Evolutionary conservation across 352 stramenopile genomes (phyloP), one percentile per base, ranked within the genome.

Genomic region (Phytophthora europaea): DNA sequence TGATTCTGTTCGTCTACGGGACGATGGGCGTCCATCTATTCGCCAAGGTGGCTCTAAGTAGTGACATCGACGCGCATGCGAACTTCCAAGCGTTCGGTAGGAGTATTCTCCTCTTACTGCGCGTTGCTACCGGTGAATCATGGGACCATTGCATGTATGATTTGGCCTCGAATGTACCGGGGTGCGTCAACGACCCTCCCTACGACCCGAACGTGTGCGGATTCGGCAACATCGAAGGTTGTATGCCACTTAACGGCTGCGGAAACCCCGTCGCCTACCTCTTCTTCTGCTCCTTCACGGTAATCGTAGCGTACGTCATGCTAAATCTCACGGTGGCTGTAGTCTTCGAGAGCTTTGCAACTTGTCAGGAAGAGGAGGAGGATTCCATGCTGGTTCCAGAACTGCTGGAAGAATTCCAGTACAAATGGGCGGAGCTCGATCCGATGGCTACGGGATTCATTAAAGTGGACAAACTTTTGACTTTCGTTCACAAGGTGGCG

Each of bases 321-420:
- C 80, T 98, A 38, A 98, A 98, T 65, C 74, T 98, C 51, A 98
- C 97, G 56, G 96, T 98, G 28, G 94, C 89, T 8, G 91, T 98
- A 16, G 95, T 98, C 34, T 81, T 98, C n/a, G 91, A 98, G 60
- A 85, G 90, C 33, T 98, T 98, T 75, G 91, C 83, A 6, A 70
- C 75, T 48, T 91, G 79, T 20, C 83, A 91, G 16, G 79, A 91
- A 62, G 90, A 62, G 34, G 33, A 97, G 38, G 88, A 95, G 33
- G 92, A 97, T 22, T 84, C 92, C 10, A 77, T 91, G 20, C 83
- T 98, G 62, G 86, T 93, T 20, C 84, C 82, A 8, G 82, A 94
- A 28, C 79, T 98, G 58, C 76, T 98, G 9, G 83, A 96, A 38
- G 82, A 94, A 48, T 98, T 98, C 73, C 82, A 90, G 40, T 80